Evolutionary conservation across 2,329 filamentous ascomycete genomes (phyloP), one percentile per base, ranked within the genome.

Genomic region (Amphichorda felina): DNA sequence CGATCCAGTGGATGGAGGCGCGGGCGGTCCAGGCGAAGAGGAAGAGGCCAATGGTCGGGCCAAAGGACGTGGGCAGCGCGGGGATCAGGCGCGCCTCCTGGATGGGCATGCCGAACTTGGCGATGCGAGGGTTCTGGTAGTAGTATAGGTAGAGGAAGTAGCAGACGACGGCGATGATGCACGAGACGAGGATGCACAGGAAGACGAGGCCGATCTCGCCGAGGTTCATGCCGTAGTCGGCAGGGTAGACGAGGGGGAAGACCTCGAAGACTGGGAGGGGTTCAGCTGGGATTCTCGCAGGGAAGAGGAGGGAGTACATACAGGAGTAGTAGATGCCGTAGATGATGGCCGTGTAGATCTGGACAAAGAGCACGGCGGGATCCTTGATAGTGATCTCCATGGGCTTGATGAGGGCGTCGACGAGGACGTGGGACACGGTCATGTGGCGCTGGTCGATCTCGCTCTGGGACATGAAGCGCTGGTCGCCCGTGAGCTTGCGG

Each of bases 241-340:
- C 62, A 3, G 65, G 63, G 50, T 76, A 82, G 37, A 80, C 73
- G 11, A 78, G 57, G 4, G 75, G 75, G 51, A 81, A 80, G n/a
- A 70, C 70, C 46, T 80, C 75, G 48, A 81, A 81, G 53, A 61
- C 55, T 57, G 18, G 3, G 7, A 11, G n/a, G n/a, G n/a, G n/a
- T n/a, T n/a, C n/a, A n/a, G n/a, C n/a, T n/a, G n/a, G n/a, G n/a
- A n/a, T n/a, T n/a, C n/a, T n/a, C n/a, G n/a, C n/a, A 31, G 30
- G 9, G 33, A 35, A 35, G 28, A 28, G 28, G 24, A 10, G 2
- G 13, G 16, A 2, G 19, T 9, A 8, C 53, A 49, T 45, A 54
- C 55, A 80, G 29, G 61, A 66, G 46, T 74, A 74, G 58, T 74
- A 75, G 48, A 73, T 75, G 36, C 63, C 70, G 52, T 78, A 81